Percentiles rank a stretch among this genome's conserved stretches.
Conservation (phyloP, 441 rosid species). For the Isatis lusitanica region DNA sequence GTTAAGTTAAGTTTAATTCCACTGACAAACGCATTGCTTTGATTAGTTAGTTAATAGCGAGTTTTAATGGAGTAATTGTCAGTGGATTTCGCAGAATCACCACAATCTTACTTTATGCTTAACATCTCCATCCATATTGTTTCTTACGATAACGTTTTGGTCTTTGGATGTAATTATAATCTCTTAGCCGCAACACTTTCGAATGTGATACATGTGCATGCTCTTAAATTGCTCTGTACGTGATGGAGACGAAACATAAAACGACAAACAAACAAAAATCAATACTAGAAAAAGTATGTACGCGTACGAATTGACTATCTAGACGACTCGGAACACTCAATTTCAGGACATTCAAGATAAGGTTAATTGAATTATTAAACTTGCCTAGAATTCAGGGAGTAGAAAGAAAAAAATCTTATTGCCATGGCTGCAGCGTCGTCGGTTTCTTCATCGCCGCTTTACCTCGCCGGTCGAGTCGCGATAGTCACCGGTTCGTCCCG, state of each 20-base stretch:
- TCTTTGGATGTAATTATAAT: neutral
- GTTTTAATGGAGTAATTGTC: neutral
- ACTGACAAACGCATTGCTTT: neutral
- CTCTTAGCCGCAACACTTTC: neutral
- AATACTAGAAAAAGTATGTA: no score
- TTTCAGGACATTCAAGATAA: neutral
- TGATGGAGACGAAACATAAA: constrained; percentile 4
- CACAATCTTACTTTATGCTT: neutral
- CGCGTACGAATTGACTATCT: no score
- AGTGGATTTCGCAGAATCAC: neutral
- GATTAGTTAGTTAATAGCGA: constrained; percentile 6
- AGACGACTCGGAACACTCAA: neutral
- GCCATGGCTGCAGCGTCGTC: neutral
- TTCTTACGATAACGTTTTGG: neutral
- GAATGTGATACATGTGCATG: constrained; percentile 8
- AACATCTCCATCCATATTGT: neutral
- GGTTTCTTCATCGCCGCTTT: constrained; percentile 24
- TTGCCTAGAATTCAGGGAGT: neutral
- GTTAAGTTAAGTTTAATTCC: no score
- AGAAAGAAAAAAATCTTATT: neutral
- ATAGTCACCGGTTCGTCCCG: constrained; percentile 79
- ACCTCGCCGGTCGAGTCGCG: constrained; percentile 56
- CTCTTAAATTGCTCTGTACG: neutral
- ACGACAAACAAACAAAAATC: neutral
- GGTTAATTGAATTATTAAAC: neutral